Evolutionary conservation across 2,329 filamentous ascomycete species (phyloP), one percentile per base, ranked within the genome.

Genomic region (Aspergillus sp.): DNA sequence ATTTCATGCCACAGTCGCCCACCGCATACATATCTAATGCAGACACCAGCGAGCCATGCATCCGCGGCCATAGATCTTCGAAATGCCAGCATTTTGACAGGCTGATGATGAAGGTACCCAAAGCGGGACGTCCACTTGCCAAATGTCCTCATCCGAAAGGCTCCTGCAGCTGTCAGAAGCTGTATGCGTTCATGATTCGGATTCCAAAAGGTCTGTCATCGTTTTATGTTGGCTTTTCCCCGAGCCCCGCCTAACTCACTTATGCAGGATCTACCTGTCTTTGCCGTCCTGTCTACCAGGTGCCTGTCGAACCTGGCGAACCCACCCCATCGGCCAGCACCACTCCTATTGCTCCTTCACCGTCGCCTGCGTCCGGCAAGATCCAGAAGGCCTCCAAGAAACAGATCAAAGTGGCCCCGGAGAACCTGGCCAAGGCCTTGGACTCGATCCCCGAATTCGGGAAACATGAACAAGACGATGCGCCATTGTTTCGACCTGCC

Each of bases 1-100:
- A 3, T 8, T 11, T 8, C 3, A 9, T 30, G 26, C 26, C 7
- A 9, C 26, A 30, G 8, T 30, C 26, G 26, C 9, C 26, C 9
- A 8, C 26, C 26, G 8, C 26, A 30, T 8, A 11, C 26, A 30
- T 10, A 10, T 30, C 26, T 30, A 30, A 30, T 30, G 10, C 26
- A 22, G 26, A 30, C 26, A 30, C 6, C 41, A 77, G 75, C 54
- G 75, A 77, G 56, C 75, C 75, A 59, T 77, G 75, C 54, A 75
- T 77, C 58, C 73, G 75, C 50, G 75, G 75, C 16, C 75, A 77
- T 61, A 71, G 75, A 48, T 77, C 75, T 19, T 77, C 75, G 52
- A 77, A 77, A 74, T 77, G 75, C 45, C 71, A 72, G 50, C 75
- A 79, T 58, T 74, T 72, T 48, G 75, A 78, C 54, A 68, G 76